A percentile compares a stretch with the other conserved stretches of the same genome.
phyloP scores from a whole-genome alignment of 1,139 yeast species.

The Hansenula lynferdii region DNA sequence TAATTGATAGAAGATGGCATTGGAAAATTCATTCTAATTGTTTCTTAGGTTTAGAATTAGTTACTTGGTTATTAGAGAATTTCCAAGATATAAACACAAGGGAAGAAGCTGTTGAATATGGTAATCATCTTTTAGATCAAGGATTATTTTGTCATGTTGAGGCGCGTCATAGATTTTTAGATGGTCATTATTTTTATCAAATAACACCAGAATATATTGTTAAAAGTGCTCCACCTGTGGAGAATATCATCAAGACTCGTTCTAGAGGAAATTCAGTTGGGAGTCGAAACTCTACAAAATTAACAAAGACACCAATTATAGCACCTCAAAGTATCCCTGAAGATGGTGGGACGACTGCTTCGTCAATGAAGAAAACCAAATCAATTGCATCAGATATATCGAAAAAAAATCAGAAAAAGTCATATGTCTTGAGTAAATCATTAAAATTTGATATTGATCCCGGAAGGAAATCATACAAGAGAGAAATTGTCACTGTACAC shows the following conservation, averaged over 20 bases:
- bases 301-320: conserved; percentile 14
- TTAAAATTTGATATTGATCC: conserved; percentile 79
- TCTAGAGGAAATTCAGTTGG: conserved; percentile 11
- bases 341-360: too few species aligned
- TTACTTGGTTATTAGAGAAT: conserved; percentile 75
- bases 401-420: conserved; percentile 10
- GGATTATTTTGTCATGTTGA: conserved; percentile 80
- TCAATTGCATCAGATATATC: conserved; percentile 3
- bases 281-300: conserved; percentile 9
- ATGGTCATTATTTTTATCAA: conserved; percentile 90
- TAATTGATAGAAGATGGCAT: conserved; percentile 90
- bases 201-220: conserved; percentile 50
- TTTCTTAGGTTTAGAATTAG: conserved; percentile 82
- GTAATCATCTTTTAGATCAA: conserved; percentile 67
- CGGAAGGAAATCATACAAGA: conserved; percentile 60
- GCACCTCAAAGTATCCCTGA: conserved; percentile 9
- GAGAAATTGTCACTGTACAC: conserved; percentile 78
- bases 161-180: conserved; percentile 74
- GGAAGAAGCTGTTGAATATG: conserved; percentile 79
- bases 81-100: conserved; percentile 75
- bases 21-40: conserved; percentile 74
- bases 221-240: background rate
- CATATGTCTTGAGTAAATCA: conserved; percentile 36
- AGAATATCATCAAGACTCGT: background rate
- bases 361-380: conserved; percentile 7